phyloP scores from a whole-genome alignment of 2,329 filamentous ascomycete genomes.

The Venturia carpophila region DNA sequence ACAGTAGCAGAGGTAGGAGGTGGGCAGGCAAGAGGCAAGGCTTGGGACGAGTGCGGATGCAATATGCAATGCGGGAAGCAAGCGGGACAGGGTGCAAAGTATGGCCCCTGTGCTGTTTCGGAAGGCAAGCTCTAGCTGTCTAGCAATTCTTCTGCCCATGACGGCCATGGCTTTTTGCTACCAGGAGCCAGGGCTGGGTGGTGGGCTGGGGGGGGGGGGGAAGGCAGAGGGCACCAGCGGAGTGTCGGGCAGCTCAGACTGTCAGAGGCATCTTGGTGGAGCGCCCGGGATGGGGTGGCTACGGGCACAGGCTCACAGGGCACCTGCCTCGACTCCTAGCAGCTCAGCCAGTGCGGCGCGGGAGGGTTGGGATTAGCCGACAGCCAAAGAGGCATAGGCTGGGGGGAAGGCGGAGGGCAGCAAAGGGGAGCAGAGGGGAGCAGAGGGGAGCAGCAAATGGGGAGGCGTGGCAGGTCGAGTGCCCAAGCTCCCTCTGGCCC shows the following conservation, averaged over 20 bases:
- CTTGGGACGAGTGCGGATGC: slow-evolving; percentile 12
- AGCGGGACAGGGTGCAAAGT: slow-evolving; percentile 14
- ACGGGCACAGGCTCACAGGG: neutral
- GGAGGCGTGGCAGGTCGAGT: neutral
- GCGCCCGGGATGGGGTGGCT: neutral
- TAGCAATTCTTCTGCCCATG: neutral
- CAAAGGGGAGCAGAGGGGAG: neutral
- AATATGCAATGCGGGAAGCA: slow-evolving; percentile 17
- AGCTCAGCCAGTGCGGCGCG: slow-evolving; percentile 2
- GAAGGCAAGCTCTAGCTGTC: neutral
- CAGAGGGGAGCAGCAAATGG: neutral
- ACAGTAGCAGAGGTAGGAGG: slow-evolving; percentile 2
- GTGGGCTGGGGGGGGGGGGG: neutral
- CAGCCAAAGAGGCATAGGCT: neutral
- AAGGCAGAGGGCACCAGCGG: slow-evolving; percentile 11
- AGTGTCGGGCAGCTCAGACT: slow-evolving; percentile 12
- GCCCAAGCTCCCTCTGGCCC: neutral
- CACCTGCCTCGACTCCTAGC: neutral
- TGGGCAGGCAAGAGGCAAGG: slow-evolving; percentile 8
- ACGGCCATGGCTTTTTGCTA: slow-evolving; percentile 1
- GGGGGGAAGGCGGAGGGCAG: neutral
- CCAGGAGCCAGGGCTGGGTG: neutral
- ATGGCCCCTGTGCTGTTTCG: slow-evolving; percentile 15
- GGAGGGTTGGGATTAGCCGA: slow-evolving; percentile 3
- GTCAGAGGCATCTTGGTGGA: slow-evolving; percentile 14